phyloP scores from a whole-genome alignment of 2,329 filamentous ascomycete genomes.

The Leptoxyphium fumago region DNA sequence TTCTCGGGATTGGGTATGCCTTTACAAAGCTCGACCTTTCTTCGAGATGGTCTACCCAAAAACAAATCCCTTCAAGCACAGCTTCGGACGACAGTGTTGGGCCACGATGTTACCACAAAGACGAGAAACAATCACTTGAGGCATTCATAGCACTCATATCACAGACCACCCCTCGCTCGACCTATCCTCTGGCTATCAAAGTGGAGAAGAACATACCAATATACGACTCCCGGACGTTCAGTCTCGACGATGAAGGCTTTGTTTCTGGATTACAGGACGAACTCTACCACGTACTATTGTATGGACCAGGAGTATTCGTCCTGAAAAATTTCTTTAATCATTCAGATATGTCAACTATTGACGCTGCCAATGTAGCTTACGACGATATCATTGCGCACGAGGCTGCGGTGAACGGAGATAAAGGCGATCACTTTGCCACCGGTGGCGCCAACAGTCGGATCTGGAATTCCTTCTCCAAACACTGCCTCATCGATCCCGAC shows the following conservation, averaged over 20 bases:
- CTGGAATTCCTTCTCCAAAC: constrained; percentile 53
- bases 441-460: constrained; percentile 44
- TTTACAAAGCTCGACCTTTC: neutral
- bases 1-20: neutral
- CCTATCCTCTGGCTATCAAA: constrained; percentile 35
- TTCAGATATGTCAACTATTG: constrained; percentile 8
- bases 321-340: constrained; percentile 37
- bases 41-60: neutral
- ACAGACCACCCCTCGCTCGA: constrained; percentile 7
- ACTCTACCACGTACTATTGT: constrained; percentile 42
- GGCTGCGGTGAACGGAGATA: constrained; percentile 17
- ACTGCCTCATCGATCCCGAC: constrained; percentile 35
- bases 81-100: constrained; percentile 2
- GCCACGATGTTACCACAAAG: constrained; percentile 8
- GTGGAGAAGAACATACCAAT: constrained; percentile 40
- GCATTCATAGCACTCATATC: constrained; percentile 11
- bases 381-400: constrained; percentile 35
- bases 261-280: constrained; percentile 40
- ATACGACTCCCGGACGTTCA: constrained; percentile 33
- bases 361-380: constrained; percentile 32
- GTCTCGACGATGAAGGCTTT: constrained; percentile 17
- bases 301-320: constrained; percentile 46
- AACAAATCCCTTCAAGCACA: neutral
- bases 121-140: constrained; percentile 8
- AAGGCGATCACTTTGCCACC: constrained; percentile 48